Evolutionary conservation across 805 yeast genomes (phyloP).

Genomic region (Ogataea minuta): DNA sequence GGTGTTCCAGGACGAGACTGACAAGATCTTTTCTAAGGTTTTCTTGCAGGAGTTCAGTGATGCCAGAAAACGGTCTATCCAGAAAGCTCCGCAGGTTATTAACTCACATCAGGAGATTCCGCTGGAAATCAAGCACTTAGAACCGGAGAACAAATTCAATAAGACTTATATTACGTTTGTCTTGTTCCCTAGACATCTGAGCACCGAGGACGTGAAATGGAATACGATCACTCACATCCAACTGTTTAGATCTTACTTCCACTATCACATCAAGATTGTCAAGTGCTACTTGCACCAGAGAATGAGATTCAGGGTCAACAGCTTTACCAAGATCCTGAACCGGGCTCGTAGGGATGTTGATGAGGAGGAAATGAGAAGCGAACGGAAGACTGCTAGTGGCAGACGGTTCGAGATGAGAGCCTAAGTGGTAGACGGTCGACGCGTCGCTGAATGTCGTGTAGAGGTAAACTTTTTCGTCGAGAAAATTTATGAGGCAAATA

Average conservation of each 20-base stretch:
- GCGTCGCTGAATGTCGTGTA: constrained; percentile 4
- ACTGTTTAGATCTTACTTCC: constrained; percentile 94
- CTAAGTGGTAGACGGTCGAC: constrained; percentile 1
- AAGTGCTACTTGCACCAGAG: constrained; percentile 98
- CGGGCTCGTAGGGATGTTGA: constrained; percentile 94
- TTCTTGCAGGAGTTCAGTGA: constrained; percentile 93
- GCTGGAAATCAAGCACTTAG: constrained; percentile 62
- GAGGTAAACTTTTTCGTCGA: constrained; percentile 4
- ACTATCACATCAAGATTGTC: constrained; percentile 96
- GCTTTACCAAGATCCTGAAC: constrained; percentile 91
- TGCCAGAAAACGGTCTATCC: constrained; percentile 92
- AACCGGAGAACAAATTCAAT: constrained; percentile 35
- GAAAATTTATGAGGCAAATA: constrained; percentile 11
- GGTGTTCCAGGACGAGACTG: constrained; percentile 94
- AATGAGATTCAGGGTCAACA: constrained; percentile 94
- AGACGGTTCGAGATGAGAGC: constrained; percentile 53
- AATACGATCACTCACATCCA: constrained; percentile 89
- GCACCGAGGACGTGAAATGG: constrained; percentile 62
- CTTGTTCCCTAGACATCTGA: constrained; percentile 76
- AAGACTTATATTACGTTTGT: constrained; percentile 61
- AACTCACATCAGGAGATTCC: constrained; percentile 93
- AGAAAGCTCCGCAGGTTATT: constrained; percentile 97
- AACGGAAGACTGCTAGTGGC: constrained; percentile 70
- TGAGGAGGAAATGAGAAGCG: constrained; percentile 53
- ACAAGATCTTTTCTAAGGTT: constrained; percentile 84